These are phyloP conservation scores for Chytridiales sp. DNA, from an alignment of 371 early-diverging fungal species.

Conservation along the genomic window DNA sequence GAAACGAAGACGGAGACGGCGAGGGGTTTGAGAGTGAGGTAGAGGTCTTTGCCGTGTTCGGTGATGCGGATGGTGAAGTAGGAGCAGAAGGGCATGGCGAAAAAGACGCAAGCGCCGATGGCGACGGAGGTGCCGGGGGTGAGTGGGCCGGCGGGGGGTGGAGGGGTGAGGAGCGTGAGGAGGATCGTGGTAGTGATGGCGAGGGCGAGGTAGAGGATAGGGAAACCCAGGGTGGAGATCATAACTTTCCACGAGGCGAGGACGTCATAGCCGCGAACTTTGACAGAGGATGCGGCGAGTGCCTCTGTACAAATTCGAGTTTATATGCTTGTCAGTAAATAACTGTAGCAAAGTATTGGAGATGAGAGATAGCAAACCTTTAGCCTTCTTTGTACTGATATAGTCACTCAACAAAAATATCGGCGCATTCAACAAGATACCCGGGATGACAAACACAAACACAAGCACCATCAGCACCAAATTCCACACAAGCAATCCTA, in stretches of 20 bases:
- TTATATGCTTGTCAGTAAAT: slow-evolving; percentile 7
- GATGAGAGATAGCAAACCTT: slow-evolving; percentile 40
- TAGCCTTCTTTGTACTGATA: slow-evolving; percentile 60
- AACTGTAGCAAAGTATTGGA: not conserved
- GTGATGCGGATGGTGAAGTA: slow-evolving; percentile 81
- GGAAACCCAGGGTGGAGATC: slow-evolving; percentile 78
- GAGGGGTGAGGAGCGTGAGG: not conserved
- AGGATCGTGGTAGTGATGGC: slow-evolving; percentile 13
- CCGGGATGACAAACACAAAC: slow-evolving; percentile 38
- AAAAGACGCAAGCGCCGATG: slow-evolving; percentile 51
- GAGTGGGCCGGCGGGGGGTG: slow-evolving; percentile 30
- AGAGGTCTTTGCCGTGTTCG: slow-evolving; percentile 84
- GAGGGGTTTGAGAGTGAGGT: slow-evolving; percentile 79
- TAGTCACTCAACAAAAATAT: slow-evolving; percentile 13
- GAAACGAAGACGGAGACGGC: slow-evolving; percentile 63
- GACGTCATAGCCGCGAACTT: slow-evolving; percentile 89
- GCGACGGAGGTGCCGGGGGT: slow-evolving; percentile 28
- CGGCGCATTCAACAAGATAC: slow-evolving; percentile 6
- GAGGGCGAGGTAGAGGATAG: slow-evolving; percentile 73
- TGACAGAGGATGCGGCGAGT: slow-evolving; percentile 83
- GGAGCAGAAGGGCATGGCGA: slow-evolving; percentile 72
- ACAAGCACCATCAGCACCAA: too few relatives aligned
- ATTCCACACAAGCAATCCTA: too few relatives aligned
- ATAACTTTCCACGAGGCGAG: slow-evolving; percentile 93
- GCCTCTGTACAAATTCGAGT: slow-evolving; percentile 59